Evolutionary conservation across 2,329 filamentous ascomycete genomes (phyloP).

Genomic region (Cladosporium sp.): DNA sequence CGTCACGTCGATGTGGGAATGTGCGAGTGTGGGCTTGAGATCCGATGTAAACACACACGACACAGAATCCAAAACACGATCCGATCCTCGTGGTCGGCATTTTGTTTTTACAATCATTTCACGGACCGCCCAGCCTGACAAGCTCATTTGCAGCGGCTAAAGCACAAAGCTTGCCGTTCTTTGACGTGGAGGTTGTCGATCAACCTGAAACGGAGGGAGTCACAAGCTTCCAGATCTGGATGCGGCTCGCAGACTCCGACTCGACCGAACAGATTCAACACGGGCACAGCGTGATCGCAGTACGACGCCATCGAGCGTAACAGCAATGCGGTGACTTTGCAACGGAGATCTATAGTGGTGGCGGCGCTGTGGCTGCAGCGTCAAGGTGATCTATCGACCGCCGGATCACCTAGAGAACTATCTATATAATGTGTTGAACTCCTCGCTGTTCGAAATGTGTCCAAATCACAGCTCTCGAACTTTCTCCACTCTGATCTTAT

Average conservation of each 20-base stretch:
- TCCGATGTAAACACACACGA: too few species aligned
- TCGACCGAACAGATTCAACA: constrained; percentile 6
- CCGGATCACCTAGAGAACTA: neutral
- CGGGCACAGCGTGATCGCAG: neutral
- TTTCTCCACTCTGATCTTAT: neutral
- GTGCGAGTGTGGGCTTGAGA: too few species aligned
- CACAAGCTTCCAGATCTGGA: neutral
- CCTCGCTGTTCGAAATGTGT: neutral
- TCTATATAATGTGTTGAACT: neutral
- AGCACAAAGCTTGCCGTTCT: constrained; percentile 8
- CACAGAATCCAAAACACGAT: neutral
- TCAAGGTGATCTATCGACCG: neutral
- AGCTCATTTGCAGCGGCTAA: constrained; percentile 4
- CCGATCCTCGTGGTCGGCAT: neutral
- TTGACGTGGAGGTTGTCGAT: neutral
- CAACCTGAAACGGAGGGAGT: constrained; percentile 12
- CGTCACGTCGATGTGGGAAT: too few species aligned
- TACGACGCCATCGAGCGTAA: neutral
- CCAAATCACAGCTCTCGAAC: neutral
- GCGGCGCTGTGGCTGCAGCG: neutral
- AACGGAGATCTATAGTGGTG: neutral
- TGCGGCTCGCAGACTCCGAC: constrained; percentile 4
- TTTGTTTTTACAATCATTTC: neutral
- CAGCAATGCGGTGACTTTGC: neutral
- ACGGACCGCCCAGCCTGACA: constrained; percentile 16